Base-by-base conservation (phyloP, 257 asterid species). In the Verbascum thapsus region DNA sequence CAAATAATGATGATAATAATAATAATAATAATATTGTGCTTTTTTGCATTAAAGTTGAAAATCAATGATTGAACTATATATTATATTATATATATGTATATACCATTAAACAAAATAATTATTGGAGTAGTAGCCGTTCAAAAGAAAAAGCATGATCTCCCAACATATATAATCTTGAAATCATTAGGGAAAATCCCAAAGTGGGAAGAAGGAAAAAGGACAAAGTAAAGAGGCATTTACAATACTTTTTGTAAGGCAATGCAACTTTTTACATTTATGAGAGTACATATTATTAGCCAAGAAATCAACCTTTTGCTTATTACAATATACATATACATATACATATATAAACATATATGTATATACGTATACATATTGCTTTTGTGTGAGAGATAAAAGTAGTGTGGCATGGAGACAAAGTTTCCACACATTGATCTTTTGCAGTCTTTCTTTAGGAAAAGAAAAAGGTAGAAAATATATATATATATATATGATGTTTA, bases 391-490 rank as follows among this genome's bases (percentile, higher is more conserved):
- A 69, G 54, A 68, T 72, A 51, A 74, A 69, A 68, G 69, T 55
- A 61, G 53, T 12, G 30, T 51, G 64, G 69, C 13, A 78, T 83
- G 85, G 90, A 83, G 97, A 86, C 95, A 89, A 81, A 86, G 97
- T 89, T 89, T 89, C 94, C 80, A 84, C 91, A 84, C 81, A 76
- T 20, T 65, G 80, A 72, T 77, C 85, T 79, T 82, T 84, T 79
- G 94, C 95, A 84, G 86, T 68, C 80, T 78, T 79, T 74, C 75
- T 67, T 72, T 77, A 70, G 66, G 55, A 67, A 80, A 79, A 80
- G 78, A 67, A 74, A 81, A 82, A 68, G 66, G 55, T 43, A 53
- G 64, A 64, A 53, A 35, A 71, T n/a, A n/a, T n/a, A n/a, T n/a
- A n/a, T n/a, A n/a, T n/a, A n/a, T n/a, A n/a, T n/a, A n/a, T n/a